Conservation (phyloP, 371 early-diverging fungal genomes). For the Mortierella sp. region DNA sequence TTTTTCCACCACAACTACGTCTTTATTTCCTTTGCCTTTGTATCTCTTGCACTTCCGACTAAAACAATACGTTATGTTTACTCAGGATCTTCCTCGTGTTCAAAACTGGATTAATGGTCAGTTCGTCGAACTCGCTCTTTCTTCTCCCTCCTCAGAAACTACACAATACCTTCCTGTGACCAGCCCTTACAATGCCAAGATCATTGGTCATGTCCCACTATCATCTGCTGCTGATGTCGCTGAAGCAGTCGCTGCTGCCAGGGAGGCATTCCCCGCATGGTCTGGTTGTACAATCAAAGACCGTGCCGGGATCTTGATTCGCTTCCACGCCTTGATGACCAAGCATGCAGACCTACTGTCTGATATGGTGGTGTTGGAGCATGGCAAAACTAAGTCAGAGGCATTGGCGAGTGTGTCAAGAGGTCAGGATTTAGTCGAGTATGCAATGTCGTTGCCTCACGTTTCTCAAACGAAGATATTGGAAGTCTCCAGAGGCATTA, state of each 20-base stretch:
- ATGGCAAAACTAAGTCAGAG: conserved; percentile 73
- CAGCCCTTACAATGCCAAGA: conserved; percentile 69
- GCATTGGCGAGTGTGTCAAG: conserved; percentile 66
- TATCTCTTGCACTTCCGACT: not conserved
- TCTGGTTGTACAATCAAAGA: conserved; percentile 69
- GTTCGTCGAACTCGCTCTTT: conserved; percentile 36
- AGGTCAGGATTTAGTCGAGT: conserved; percentile 73
- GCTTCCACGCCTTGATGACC: conserved; percentile 68
- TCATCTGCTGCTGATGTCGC: conserved; percentile 69
- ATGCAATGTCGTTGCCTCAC: conserved; percentile 73
- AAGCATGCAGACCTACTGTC: conserved; percentile 72
- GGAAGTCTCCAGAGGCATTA: conserved; percentile 71
- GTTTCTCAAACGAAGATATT: conserved; percentile 63
- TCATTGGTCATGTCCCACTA: conserved; percentile 72
- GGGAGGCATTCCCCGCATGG: conserved; percentile 64
- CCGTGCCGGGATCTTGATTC: conserved; percentile 69
- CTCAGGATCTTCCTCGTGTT: conserved; percentile 38
- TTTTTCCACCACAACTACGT: not conserved
- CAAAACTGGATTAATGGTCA: conserved; percentile 58
- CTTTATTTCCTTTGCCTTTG: not conserved
- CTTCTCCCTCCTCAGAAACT: not conserved
- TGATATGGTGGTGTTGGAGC: conserved; percentile 76
- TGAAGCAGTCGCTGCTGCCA: conserved; percentile 68
- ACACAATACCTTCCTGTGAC: conserved; percentile 62
- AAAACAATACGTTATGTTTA: conserved; percentile 22